Base-by-base conservation (phyloP, 805 yeast genomes). In the Lipomyces lipofer region DNA sequence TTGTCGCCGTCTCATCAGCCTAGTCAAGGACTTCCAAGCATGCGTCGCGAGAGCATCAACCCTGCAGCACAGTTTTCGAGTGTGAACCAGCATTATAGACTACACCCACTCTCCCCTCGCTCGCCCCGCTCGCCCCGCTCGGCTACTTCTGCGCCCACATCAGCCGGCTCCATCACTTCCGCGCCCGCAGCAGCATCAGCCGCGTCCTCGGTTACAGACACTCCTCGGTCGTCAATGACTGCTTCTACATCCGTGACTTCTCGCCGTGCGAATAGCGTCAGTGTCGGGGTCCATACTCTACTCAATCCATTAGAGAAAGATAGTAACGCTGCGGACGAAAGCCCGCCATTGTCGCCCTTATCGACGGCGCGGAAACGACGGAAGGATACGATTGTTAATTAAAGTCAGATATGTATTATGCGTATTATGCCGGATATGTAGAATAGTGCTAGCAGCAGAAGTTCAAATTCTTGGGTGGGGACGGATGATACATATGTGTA, bases 321-420 rank as follows among this genome's bases (percentile, higher is more conserved):
- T 13, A n/a, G n/a, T n/a, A 30, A 19, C 48, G 47, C 32, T 9
- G 29, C 33, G 3, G 44, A 21, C 29, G 59, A 56, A 29, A 56
- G 57, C 33, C 59, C 61, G 17, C 61, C 61, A 13, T 21, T 54
- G 33, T 48, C 54, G 24, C 61, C 61, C 17, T 17, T 57, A 30
- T 57, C 61, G 22, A 49, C 46, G 22, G 33, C 44, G 21, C 60
- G 60, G n/a, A 54, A 55, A 36, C 56, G 60, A 8, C 47, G 52
- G 28, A 57, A 57, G 28, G 56, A 52, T 22, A 7, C 8, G 40
- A 7, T 42, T 8, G 30, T 9, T 7, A 7, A 7, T 9, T 10
- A 22, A 22, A 42, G 27, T 15, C 27, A 22, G n/a, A 8, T 21
- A 12, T 42, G 9, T 7, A 13, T n/a, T 42, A 42, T 25, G 17